These are phyloP conservation scores for Globisporangium irregulare DNA, from an alignment of 352 stramenopile species.

Conservation along the genomic window DNA sequence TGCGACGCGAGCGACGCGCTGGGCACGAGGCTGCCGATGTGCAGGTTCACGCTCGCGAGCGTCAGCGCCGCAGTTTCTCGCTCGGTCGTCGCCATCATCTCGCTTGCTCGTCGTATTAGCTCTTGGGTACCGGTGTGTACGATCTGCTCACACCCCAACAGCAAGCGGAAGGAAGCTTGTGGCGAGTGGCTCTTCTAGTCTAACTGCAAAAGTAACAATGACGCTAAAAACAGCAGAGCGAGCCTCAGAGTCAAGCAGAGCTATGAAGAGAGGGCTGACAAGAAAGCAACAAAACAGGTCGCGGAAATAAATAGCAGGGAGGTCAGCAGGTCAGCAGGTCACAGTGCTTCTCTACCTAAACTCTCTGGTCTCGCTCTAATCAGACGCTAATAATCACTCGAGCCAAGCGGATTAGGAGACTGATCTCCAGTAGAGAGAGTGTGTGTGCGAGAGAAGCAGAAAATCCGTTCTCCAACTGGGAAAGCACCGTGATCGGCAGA, in stretches of 20 bases:
- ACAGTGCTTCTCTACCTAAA: not conserved
- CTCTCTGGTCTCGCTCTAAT: not conserved
- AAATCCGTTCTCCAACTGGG: not conserved
- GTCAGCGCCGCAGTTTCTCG: constrained; percentile 20
- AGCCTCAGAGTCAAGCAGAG: not conserved
- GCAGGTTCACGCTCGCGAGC: constrained; percentile 46
- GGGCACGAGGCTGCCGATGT: constrained; percentile 55
- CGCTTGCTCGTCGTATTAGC: not conserved
- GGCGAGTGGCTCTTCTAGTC: not conserved
- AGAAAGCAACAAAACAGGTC: not conserved
- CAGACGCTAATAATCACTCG: not conserved
- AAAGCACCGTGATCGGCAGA: not conserved
- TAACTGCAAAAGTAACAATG: not conserved
- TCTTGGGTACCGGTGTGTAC: not conserved
- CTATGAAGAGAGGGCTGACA: not conserved
- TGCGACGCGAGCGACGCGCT: constrained; percentile 31
- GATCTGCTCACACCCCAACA: not conserved
- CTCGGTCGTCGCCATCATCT: constrained; percentile 10
- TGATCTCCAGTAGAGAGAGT: not conserved
- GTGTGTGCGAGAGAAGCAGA: not conserved
- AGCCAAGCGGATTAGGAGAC: not conserved
- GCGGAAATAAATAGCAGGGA: not conserved
- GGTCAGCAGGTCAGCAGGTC: not conserved
- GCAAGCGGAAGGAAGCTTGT: not conserved
- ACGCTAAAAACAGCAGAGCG: not conserved